Base-by-base conservation (phyloP, 1,284 basidiomycete genomes). In the Butyriboletus appendiculatus region DNA sequence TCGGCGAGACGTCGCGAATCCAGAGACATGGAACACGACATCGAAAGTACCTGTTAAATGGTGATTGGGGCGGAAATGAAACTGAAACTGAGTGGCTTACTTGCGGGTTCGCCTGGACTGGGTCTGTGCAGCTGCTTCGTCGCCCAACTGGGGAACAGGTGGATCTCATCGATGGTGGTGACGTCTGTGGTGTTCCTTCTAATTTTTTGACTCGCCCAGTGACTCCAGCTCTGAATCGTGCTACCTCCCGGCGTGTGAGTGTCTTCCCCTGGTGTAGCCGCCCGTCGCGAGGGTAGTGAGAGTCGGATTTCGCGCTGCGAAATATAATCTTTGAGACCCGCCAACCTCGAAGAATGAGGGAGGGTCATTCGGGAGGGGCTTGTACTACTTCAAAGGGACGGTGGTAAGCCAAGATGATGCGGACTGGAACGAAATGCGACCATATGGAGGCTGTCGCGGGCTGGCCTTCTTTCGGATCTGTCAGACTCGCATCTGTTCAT, bases 1-100 rank as follows among this genome's bases (percentile, higher is more conserved):
- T 35, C 84, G 80, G 43, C 85, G 76, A 48, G 78, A 82, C 16
- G 84, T 79, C 0, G 87, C 89, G 62, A 83, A 92, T 0, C 92
- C 92, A 22, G 90, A 90, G 2, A 92, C 76, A 48, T 82, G 88
- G 0, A 92, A 72, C 45, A 88, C 83, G 10, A 94, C 70, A 48
- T 86, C 82, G 62, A 91, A 93, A 1, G 77, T 67, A 43, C 72
- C 79, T 77, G 45, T 34, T 26, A 28, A 34, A n/a, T n/a, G 2
- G 11, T 3, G 11, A 11, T 60, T 37, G 20, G 45, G 18, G 26
- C 18, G 3, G 4, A 43, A 22, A 39, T 37, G 0, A 15, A 24
- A 42, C 5, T 38, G 33, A n/a, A 20, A 38, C 8, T 15, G 14
- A 16, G 34, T 10, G 15, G 14, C 69, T 42, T 28, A 67, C 70